Base-by-base conservation (phyloP, 2,329 filamentous ascomycete genomes). In the Stachybotrys elegans region DNA sequence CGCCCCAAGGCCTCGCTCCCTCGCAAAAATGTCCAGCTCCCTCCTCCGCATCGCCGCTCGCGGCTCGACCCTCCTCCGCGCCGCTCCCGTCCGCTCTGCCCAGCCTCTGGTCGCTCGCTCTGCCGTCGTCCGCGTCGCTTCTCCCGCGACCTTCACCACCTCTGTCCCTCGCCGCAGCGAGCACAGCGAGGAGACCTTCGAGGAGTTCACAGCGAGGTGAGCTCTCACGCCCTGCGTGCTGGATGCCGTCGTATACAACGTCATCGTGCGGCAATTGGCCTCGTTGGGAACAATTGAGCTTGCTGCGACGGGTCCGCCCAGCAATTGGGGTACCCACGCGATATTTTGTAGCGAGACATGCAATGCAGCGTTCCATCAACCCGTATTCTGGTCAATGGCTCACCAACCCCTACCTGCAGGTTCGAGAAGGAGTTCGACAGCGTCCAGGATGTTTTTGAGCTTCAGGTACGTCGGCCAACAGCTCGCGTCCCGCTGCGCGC, bases 391-490 rank as follows among this genome's bases (percentile, higher is more conserved):
- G 32, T 48, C 58, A 60, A 61, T 61, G 51, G 56, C 59, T 60
- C 49, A 61, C 51, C 36, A 36, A 41, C 42, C 43, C 44, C 42
- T 43, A 44, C 40, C 29, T 43, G 63, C 67, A 98, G 93, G 76
- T 98, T 95, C 67, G 93, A 98, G 82, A 96, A 96, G 83, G 93
- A 98, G 76, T 98, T 98, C 66, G 92, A 98, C 52, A 73, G 75
- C 64, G 93, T 98, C 56, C 89, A 97, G 75, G 93, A 98, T 76
- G 92, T 97, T 65, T 98, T 98, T 71, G 93, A 98, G 84, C 89
- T 98, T 65, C 91, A 96, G 89, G 91, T 95, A 83, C 65, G 79
- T 67, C 48, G 37, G 45, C 49, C 21, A 34, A 22, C 20, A 46
- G 49, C 44, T 44, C 52, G 8, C 9, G 19, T 16, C 31, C 31